phyloP scores from a whole-genome alignment of 78 protist genomes.

The Dictyostelium discoideum region dicty_2.7 NC_007091.3:558001-558500 shows the following conservation, averaged over 20 bases:
- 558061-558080: constrained; percentile 13
- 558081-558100: not conserved
- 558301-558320: not conserved
- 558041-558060: not conserved
- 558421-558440: not conserved
- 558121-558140: not conserved
- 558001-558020: not conserved
- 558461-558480: not conserved
- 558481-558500: not conserved
- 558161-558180: not conserved
- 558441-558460: not conserved
- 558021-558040: not conserved
- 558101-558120: not conserved
- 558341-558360: too few relatives aligned
- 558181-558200: not conserved
- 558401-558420: not conserved
- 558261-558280: not conserved
- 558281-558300: not conserved
- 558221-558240: not conserved
- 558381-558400: constrained; percentile 6
- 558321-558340: not conserved
- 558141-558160: not conserved
- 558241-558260: not conserved
- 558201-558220: not conserved
- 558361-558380: not conserved